These are phyloP conservation scores for Climacium dendroides DNA, from an alignment of 225 moss, liverwort and hornwort species.

Conservation along the genomic window DNA sequence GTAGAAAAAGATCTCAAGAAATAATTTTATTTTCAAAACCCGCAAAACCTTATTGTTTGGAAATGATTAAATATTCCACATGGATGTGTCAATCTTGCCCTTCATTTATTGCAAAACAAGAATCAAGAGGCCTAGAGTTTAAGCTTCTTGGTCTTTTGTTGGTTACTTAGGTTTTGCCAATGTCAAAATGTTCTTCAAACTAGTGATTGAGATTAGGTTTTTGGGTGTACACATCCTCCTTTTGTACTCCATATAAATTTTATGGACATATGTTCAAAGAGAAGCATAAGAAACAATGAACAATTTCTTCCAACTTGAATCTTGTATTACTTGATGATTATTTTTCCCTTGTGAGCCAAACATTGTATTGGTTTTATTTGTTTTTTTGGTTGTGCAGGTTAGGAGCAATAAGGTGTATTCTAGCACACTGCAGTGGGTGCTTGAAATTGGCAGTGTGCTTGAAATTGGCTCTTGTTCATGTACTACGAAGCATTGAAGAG, in stretches of 20 bases:
- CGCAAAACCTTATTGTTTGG: accelerated
- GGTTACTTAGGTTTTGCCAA: neutral
- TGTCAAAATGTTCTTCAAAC: neutral
- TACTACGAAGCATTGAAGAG: constrained; percentile 54
- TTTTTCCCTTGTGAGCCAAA: neutral
- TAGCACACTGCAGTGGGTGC: constrained; percentile 33
- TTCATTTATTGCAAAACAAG: neutral
- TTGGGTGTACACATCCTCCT: neutral
- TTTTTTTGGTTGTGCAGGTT: constrained; percentile 16
- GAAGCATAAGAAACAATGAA: neutral
- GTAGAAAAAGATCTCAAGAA: neutral
- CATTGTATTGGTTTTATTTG: neutral
- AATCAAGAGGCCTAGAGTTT: neutral
- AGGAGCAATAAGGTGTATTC: constrained; percentile 43
- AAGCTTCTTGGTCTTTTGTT: neutral
- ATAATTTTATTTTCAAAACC: neutral
- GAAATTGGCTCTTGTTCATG: constrained; percentile 55
- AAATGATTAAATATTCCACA: neutral
- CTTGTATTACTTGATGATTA: neutral
- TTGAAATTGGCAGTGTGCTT: constrained; percentile 37
- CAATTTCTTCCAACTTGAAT: neutral
- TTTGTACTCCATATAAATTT: neutral
- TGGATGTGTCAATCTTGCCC: neutral
- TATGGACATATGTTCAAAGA: neutral
- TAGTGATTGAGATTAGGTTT: neutral